Percentiles rank a stretch among this genome's conserved stretches.
phyloP scores from a whole-genome alignment of 768 basidiomycete species.

The Xerocomus potaroensis region DNA sequence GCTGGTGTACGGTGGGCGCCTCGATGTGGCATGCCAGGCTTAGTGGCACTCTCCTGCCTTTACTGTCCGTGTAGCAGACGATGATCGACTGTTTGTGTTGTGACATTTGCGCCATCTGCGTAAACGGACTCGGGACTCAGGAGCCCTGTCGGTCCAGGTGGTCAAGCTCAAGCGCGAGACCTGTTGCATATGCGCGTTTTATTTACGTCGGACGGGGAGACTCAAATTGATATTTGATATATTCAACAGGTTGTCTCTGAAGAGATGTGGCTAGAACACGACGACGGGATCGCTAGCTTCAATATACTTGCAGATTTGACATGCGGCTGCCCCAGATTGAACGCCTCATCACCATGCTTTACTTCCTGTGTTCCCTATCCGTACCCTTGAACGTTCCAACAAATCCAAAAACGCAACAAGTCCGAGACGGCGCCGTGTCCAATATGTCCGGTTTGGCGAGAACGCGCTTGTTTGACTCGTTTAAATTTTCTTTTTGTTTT shows the following conservation, averaged over 20 bases:
- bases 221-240: constrained; percentile 7
- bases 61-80: too few relatives aligned
- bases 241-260: constrained; percentile 5
- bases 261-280: constrained; percentile 5
- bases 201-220: constrained; percentile 19
- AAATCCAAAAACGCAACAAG: constrained; percentile 5
- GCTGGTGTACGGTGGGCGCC: too few relatives aligned
- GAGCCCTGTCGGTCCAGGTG: not conserved
- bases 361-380: constrained; percentile 5
- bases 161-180: constrained; percentile 1
- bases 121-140: too few relatives aligned
- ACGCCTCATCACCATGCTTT: constrained; percentile 3
- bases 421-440: not conserved
- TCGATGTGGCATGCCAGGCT: too few relatives aligned
- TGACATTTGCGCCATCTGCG: not conserved
- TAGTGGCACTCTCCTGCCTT: too few relatives aligned
- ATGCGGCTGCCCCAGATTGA: constrained; percentile 27
- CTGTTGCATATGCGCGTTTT: constrained; percentile 6
- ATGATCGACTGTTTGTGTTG: not conserved
- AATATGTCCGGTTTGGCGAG: constrained; percentile 2
- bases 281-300: not conserved
- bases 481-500: constrained; percentile 1
- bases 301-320: constrained; percentile 7
- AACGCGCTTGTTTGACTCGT: constrained; percentile 3
- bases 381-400: constrained; percentile 25